phyloP scores from a whole-genome alignment of 2,329 filamentous ascomycete species.

The Clarireedia homoeocarpa region DNA sequence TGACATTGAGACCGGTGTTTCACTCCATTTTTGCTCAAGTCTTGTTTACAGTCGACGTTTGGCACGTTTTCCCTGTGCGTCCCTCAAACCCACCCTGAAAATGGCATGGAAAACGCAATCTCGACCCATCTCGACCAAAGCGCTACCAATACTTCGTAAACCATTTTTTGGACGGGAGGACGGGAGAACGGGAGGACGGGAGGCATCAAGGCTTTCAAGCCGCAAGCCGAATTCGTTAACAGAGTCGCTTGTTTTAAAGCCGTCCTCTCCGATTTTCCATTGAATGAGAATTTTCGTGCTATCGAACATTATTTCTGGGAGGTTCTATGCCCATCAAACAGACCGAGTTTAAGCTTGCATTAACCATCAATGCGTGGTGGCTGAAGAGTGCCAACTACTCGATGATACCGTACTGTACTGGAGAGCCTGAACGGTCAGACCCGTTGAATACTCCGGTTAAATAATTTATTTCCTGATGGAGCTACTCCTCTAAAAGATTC shows the following conservation, averaged over 20 bases:
- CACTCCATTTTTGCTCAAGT: neutral
- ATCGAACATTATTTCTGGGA: neutral
- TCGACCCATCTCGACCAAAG: conserved; percentile 5
- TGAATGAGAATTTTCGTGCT: neutral
- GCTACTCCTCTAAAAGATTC: neutral
- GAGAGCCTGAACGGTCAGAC: neutral
- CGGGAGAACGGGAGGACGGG: neutral
- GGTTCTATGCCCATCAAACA: neutral
- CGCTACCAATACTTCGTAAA: neutral
- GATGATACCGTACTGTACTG: neutral
- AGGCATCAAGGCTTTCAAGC: neutral
- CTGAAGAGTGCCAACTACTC: neutral
- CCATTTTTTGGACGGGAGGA: neutral
- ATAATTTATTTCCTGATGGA: neutral
- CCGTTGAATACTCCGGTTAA: neutral
- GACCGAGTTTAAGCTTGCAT: neutral
- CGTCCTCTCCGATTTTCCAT: neutral
- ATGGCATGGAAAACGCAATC: conserved; percentile 7
- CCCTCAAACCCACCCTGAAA: neutral
- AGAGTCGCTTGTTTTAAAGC: no score
- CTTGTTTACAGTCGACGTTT: neutral
- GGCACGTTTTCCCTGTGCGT: conserved; percentile 3
- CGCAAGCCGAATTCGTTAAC: no score
- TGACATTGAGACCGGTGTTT: neutral
- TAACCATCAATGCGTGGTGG: neutral